Conservation (phyloP, 495 filamentous ascomycete species). For the Aspergillus biplanus region DNA sequence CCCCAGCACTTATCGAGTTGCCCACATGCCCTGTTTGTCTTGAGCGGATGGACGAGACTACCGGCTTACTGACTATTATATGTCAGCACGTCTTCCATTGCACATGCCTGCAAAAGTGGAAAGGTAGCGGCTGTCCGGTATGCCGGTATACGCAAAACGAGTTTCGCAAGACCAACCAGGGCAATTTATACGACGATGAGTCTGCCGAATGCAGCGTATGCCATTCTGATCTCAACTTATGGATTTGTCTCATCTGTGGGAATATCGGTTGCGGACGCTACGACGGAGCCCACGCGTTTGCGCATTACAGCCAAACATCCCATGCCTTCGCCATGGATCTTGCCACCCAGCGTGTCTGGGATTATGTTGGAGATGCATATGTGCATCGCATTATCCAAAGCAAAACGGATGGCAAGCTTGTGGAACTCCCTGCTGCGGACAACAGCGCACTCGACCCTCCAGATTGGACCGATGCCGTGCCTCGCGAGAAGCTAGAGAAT, state of each 20-base stretch:
- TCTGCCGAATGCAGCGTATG: slow-evolving; percentile 71
- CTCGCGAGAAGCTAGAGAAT: slow-evolving; percentile 86
- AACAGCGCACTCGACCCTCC: slow-evolving; percentile 48
- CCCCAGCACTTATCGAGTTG: slow-evolving; percentile 84
- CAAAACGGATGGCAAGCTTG: slow-evolving; percentile 84
- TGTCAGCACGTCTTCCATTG: slow-evolving; percentile 99
- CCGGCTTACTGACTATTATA: slow-evolving; percentile 89
- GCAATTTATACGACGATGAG: slow-evolving; percentile 38
- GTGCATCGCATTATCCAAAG: slow-evolving; percentile 93
- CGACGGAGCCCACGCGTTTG: slow-evolving; percentile 89
- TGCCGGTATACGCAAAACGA: slow-evolving; percentile 83
- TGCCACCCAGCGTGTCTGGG: slow-evolving; percentile 92
- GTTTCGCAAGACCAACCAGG: slow-evolving; percentile 37
- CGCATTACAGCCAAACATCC: slow-evolving; percentile 85
- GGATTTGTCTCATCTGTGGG: slow-evolving; percentile 94
- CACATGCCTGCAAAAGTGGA: slow-evolving; percentile 95
- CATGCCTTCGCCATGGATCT: slow-evolving; percentile 95
- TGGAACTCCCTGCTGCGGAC: slow-evolving; percentile 71
- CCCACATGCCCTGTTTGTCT: slow-evolving; percentile 97
- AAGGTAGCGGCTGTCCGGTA: slow-evolving; percentile 89
- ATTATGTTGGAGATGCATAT: slow-evolving; percentile 92
- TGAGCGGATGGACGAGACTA: slow-evolving; percentile 97
- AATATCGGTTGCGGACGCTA: slow-evolving; percentile 93
- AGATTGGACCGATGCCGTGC: slow-evolving; percentile 70
- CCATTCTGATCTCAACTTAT: slow-evolving; percentile 78